These are phyloP conservation scores for Penicillium pulvis DNA, from an alignment of 495 filamentous ascomycete species.

Conservation along the genomic window DNA sequence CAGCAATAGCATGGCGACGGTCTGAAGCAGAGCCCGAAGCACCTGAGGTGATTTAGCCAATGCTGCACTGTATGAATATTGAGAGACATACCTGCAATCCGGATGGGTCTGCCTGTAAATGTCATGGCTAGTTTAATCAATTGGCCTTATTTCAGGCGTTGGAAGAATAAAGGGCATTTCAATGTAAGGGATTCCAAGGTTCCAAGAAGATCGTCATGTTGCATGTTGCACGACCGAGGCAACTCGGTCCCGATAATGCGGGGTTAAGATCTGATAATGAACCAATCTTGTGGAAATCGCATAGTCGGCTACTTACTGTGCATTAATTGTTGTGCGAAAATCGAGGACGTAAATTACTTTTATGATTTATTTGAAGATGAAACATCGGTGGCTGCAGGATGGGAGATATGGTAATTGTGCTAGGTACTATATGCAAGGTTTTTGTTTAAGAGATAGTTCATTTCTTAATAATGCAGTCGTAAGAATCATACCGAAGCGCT, in stretches of 20 bases:
- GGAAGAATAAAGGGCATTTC: background rate
- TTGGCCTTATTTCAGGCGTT: background rate
- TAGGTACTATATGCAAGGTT: too few species aligned
- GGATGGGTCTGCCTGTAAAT: conserved; percentile 10
- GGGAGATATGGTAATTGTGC: too few species aligned
- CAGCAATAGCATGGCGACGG: conserved; percentile 56
- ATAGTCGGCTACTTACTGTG: background rate
- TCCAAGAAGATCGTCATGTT: background rate
- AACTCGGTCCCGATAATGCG: conserved; percentile 3
- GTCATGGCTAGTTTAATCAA: background rate
- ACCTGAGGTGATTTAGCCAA: conserved; percentile 9
- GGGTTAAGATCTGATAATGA: background rate
- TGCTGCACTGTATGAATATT: background rate
- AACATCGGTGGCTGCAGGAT: too few species aligned
- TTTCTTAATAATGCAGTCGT: conserved; percentile 1
- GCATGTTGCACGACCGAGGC: conserved; percentile 1
- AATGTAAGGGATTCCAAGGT: background rate
- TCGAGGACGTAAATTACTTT: too few species aligned
- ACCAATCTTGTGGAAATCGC: background rate
- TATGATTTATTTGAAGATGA: too few species aligned
- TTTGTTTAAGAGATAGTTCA: background rate
- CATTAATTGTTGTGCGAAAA: too few species aligned
- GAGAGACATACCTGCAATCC: conserved; percentile 8
- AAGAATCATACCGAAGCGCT: background rate
- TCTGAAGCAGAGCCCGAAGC: conserved; percentile 59